Evolutionary conservation across 139 green algal species (phyloP).

Genomic region (Tetraselmis striata): DNA sequence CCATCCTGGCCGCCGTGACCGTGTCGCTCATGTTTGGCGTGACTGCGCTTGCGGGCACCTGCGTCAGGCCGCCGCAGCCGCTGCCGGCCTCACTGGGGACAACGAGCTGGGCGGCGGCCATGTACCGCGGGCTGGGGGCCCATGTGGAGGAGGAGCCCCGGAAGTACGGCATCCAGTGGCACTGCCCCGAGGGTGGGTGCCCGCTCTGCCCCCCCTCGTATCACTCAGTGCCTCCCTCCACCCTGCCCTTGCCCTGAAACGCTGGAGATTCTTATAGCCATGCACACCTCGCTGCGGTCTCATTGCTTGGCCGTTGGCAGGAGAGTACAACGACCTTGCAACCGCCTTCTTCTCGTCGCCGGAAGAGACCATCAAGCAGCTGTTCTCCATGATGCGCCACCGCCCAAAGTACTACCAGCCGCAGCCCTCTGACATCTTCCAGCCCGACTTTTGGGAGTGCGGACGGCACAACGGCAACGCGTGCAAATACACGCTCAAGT

Average conservation of each 20-base stretch:
- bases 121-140: not conserved
- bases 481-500: slow-evolving; percentile 51
- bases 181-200: slow-evolving; percentile 37
- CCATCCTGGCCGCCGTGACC: slow-evolving; percentile 42
- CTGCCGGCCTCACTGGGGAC: too few species aligned
- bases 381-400: slow-evolving; percentile 54
- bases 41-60: slow-evolving; percentile 23
- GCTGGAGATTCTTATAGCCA: not conserved
- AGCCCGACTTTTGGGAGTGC: not conserved
- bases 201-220: too few species aligned
- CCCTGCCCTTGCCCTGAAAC: not conserved
- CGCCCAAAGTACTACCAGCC: not conserved
- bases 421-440: not conserved
- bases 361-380: slow-evolving; percentile 61
- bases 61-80: slow-evolving; percentile 32
- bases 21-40: slow-evolving; percentile 45
- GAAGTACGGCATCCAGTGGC: slow-evolving; percentile 16
- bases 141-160: not conserved
- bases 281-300: too few species aligned
- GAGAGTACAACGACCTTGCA: slow-evolving; percentile 79
- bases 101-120: not conserved
- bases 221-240: not conserved
- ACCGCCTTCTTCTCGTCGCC: slow-evolving; percentile 65
- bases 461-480: not conserved
- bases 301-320: too few species aligned